Evolutionary conservation across 768 basidiomycete species (phyloP).

Genomic region (Mycena indigotica): DNA sequence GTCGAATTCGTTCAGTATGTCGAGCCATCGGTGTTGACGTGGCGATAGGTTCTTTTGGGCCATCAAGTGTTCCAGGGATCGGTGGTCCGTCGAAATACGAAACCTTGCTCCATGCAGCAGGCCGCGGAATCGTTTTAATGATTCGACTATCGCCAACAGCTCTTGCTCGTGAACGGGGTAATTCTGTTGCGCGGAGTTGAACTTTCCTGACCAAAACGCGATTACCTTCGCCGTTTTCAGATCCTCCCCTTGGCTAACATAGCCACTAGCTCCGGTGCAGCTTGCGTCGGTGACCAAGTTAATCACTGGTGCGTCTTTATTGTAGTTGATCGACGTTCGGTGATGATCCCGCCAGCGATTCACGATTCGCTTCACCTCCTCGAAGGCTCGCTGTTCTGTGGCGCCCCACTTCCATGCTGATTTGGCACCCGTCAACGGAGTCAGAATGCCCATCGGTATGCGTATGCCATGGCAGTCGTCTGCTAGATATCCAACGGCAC

Average conservation of each 20-base stretch:
- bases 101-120: conserved; percentile 32
- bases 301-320: too few relatives aligned
- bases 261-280: too few relatives aligned
- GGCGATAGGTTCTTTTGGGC: conserved; percentile 34
- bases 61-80: conserved; percentile 31
- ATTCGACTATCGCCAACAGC: conserved; percentile 40
- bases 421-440: too few relatives aligned
- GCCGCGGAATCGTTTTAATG: conserved; percentile 31
- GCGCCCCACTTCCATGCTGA: too few relatives aligned
- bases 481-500: too few relatives aligned
- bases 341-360: too few relatives aligned
- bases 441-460: conserved; percentile 40
- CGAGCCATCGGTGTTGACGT: conserved; percentile 41
- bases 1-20: conserved; percentile 29
- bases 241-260: too few relatives aligned
- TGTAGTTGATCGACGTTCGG: neutral
- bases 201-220: conserved; percentile 32
- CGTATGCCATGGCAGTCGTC: conserved; percentile 33
- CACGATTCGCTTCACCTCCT: conserved; percentile 16
- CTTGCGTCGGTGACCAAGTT: too few relatives aligned
- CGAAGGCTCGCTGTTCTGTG: conserved; percentile 31
- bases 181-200: conserved; percentile 35
- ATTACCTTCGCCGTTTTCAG: too few relatives aligned
- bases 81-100: conserved; percentile 27
- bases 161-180: conserved; percentile 49